Evolutionary conservation across 1,284 basidiomycete species (phyloP), one percentile per base, ranked within the genome.

Genomic region (Calocybe gambosa): DNA sequence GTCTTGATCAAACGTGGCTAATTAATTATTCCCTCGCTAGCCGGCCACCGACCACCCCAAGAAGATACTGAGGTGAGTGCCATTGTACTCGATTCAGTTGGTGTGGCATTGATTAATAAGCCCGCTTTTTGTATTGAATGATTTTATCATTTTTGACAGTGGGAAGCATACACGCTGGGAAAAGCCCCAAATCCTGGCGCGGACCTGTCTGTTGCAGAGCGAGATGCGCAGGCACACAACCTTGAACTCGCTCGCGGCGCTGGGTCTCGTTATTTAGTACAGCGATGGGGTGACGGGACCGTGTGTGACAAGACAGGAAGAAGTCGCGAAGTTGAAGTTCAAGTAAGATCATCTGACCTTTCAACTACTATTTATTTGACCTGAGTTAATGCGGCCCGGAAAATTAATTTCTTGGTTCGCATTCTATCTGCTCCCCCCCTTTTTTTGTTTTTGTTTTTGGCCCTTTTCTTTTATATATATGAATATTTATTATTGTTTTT

Each of bases 271-370:
- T 97, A 96, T 67, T 84, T 97, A 44, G 85, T 91, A 9, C 92
- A 94, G 60, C 76, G 81, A 54, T 96, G 92, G 93, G 79, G 82
- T 40, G 89, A 91, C 59, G 93, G 93, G 19, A 94, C 90, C 7
- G 67, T 80, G 40, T 97, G 93, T 66, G 93, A 95, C 69, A 93
- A 90, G 73, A 93, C 89, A 1, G 85, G 85, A 36, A 77, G 75
- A 63, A 78, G 77, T 47, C 82, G 93, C 50, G 87, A 90, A 67
- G 85, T 93, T 43, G 93, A 97, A 73, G 84, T 97, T 28, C 93
- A 97, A 80, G 89, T 85, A 49, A 28, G 35, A 47, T 49, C 50
- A 49, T 42, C 25, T 53, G 46, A 50, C 42, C 43, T 10, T 44
- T 4, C 23, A 9, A 9, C 28, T 10, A 29, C 10, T 9, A 29